Evolutionary conservation across 2,329 filamentous ascomycete species (phyloP), one percentile per base, ranked within the genome.

Genomic region (Rutstroemia sydowiana): DNA sequence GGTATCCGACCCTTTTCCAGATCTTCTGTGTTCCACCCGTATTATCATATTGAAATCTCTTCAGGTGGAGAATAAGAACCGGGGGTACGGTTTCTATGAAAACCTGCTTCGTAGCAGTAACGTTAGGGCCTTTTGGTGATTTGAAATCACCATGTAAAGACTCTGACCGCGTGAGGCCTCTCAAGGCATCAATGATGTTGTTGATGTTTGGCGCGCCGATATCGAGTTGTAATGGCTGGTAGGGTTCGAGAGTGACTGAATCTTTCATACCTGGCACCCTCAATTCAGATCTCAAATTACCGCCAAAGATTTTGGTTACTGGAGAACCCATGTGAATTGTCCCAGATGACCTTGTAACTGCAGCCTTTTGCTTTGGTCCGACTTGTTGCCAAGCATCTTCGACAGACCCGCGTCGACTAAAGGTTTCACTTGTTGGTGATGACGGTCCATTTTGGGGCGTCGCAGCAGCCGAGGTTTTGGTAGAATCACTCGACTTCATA

Each of bases 1-100:
- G 93, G 65, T 98, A 98, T 18, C 90, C 92, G 53, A 98, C 78
- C 73, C 92, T 95, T 74, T 97, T 98, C 88, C 92, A 96, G 58
- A 97, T 95, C 75, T 98, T 98, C 64, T 95, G 86, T 0, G 90
- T 95, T 21, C 90, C 90, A 41, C 85, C 87, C 53, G 85, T 81
- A 55, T 84, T 88, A 63, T 97, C 90, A 63, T 95, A 97, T 63
- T 96, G 89, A 75, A 98, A 98, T 41, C 93, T 88, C 73, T 98
- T 98, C 39, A 98, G 77, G 65, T 98, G 93, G 8, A 98, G 78
- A 49, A 97, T 95, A 11, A 98, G 78, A 3, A 97, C 88, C 0
- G 90, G 88, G 0, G 93, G 93, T 14, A 97, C 75, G 1, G 83
- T 88, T 63, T 97, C 92, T 57, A 98, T 95, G 61, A 95, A 90